phyloP scores from a whole-genome alignment of 176 grass and related monocot species.

The Elymus sibiricus region DNA sequence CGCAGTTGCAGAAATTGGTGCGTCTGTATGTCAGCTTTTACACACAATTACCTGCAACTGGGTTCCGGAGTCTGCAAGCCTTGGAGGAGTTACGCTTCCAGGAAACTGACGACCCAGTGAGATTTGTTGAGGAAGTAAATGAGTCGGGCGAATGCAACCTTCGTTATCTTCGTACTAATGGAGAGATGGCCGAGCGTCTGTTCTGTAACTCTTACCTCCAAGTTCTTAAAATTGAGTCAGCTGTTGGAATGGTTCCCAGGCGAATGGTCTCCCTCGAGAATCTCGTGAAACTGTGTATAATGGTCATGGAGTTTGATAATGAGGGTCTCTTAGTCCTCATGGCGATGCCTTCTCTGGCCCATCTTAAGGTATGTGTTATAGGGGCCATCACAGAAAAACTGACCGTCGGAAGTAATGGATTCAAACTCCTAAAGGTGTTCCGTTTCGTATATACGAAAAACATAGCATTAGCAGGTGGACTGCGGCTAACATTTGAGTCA shows the following conservation, averaged over 20 bases:
- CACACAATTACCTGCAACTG: not conserved
- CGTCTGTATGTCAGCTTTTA: fast-evolving
- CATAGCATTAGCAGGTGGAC: too few species aligned
- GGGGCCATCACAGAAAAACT: fast-evolving
- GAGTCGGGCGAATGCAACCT: not conserved
- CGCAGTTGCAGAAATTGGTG: not conserved
- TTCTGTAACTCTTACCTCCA: too few species aligned
- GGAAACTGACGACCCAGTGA: not conserved
- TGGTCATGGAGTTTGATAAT: too few species aligned
- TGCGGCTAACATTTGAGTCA: too few species aligned
- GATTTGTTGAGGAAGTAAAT: not conserved
- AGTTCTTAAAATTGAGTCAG: too few species aligned
- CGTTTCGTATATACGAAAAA: not conserved
- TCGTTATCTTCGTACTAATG: not conserved
- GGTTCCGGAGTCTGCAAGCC: not conserved
- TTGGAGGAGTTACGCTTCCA: not conserved
- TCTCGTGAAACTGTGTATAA: too few species aligned
- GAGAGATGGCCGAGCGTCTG: not conserved
- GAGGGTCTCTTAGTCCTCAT: too few species aligned
- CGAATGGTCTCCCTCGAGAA: too few species aligned
- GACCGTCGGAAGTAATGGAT: not conserved
- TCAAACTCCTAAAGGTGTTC: not conserved
- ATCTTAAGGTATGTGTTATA: fast-evolving
- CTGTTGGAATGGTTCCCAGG: too few species aligned
- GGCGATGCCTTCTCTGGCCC: too few species aligned